Percentiles rank a stretch among this genome's conserved stretches.
phyloP scores from a whole-genome alignment of 176 grass and related monocot species.

The Thinopyrum elongatum region DNA sequence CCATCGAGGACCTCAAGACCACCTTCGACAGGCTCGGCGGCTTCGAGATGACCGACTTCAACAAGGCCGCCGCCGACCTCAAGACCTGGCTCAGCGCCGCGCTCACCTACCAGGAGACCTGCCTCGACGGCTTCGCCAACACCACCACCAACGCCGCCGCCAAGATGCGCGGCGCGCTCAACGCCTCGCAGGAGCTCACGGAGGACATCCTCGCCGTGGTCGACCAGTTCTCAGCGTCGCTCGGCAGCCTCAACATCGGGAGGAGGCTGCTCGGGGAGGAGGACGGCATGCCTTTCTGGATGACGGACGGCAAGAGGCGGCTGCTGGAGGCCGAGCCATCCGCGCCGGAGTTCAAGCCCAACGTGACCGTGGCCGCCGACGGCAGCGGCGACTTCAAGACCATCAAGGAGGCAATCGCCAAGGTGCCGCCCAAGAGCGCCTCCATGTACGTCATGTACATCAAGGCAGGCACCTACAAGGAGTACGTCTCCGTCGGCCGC shows the following conservation, averaged over 20 bases:
- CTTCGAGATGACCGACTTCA: conserved; percentile 64
- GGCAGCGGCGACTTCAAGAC: conserved; percentile 67
- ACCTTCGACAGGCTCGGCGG: conserved; percentile 62
- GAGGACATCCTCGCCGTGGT: conserved; percentile 77
- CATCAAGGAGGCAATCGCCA: conserved; percentile 48
- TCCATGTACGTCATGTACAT: conserved; percentile 47
- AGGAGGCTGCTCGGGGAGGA: conserved; percentile 33
- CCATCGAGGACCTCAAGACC: conserved; percentile 59
- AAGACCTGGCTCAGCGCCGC: conserved; percentile 76
- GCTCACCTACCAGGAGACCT: conserved; percentile 78
- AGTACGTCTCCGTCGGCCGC: conserved; percentile 49
- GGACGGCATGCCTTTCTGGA: conserved; percentile 21
- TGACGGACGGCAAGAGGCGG: background rate
- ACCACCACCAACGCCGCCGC: conserved; percentile 53
- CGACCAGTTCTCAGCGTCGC: conserved; percentile 42
- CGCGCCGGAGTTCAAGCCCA: conserved; percentile 38
- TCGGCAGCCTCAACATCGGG: conserved; percentile 39
- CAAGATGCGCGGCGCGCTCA: conserved; percentile 65
- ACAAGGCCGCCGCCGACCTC: conserved; percentile 65
- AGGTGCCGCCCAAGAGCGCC: conserved; percentile 31
- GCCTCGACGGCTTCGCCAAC: conserved; percentile 76
- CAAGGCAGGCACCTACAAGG: conserved; percentile 60
- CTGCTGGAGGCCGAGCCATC: conserved; percentile 15
- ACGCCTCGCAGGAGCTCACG: conserved; percentile 66
- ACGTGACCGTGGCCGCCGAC: conserved; percentile 59